Evolutionary conservation across 352 stramenopile species (phyloP).

Genomic region (Paralagenidium karlingii): DNA sequence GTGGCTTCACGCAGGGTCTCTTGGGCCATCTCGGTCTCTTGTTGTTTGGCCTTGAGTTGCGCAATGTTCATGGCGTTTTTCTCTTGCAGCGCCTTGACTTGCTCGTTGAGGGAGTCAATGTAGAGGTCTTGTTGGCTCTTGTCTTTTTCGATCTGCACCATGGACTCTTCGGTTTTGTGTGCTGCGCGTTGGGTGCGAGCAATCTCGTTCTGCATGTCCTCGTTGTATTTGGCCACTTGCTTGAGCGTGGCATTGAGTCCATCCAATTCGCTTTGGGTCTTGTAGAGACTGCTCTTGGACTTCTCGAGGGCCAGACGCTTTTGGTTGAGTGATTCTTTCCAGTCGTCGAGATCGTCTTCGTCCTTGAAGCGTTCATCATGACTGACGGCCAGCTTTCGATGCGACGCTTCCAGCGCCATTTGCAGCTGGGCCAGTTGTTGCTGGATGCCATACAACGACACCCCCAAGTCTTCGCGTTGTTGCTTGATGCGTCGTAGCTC

Average conservation of each 20-base stretch:
- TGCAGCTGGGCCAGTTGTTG: slow-evolving; percentile 91
- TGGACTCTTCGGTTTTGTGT: slow-evolving; percentile 90
- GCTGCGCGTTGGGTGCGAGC: slow-evolving; percentile 83
- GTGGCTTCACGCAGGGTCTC: slow-evolving; percentile 81
- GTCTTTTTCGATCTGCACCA: slow-evolving; percentile 87
- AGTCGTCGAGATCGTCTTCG: slow-evolving; percentile 63
- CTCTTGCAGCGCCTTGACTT: slow-evolving; percentile 82
- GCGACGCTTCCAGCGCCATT: slow-evolving; percentile 73
- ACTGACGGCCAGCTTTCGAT: slow-evolving; percentile 49
- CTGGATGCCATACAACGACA: slow-evolving; percentile 90
- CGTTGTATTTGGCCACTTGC: slow-evolving; percentile 90
- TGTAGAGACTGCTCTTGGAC: slow-evolving; percentile 50
- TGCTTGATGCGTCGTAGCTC: slow-evolving; percentile 52
- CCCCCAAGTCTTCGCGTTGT: slow-evolving; percentile 80
- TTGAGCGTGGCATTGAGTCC: slow-evolving; percentile 67
- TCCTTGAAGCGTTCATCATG: slow-evolving; percentile 55
- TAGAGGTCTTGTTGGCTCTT: slow-evolving; percentile 92
- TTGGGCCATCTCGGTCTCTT: slow-evolving; percentile 77
- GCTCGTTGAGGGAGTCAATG: slow-evolving; percentile 87
- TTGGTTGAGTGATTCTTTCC: slow-evolving; percentile 37
- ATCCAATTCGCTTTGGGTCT: slow-evolving; percentile 83
- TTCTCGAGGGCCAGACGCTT: slow-evolving; percentile 57
- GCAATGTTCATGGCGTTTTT: slow-evolving; percentile 64
- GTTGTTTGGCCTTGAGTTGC: slow-evolving; percentile 75
- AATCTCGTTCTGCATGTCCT: slow-evolving; percentile 92